Conservation (phyloP, 495 filamentous ascomycete genomes). For the Trichoderma asperelloides region DNA sequence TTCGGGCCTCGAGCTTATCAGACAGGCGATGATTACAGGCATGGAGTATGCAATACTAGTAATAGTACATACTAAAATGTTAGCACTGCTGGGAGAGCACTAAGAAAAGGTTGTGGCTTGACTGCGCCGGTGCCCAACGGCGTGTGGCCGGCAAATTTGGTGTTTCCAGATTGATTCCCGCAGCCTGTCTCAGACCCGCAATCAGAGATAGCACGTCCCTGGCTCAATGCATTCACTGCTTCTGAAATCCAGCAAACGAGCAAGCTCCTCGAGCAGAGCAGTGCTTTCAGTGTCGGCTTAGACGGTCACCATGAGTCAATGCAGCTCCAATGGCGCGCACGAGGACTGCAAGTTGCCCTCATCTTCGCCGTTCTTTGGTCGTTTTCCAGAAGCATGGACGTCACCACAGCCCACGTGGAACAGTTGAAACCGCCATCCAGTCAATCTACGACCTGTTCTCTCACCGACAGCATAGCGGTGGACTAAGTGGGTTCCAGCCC, state of each 20-base stretch:
- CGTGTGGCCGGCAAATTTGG: neutral
- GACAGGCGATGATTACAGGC: neutral
- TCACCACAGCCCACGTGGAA: neutral
- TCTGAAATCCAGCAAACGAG: neutral
- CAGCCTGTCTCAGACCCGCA: neutral
- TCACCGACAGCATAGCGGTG: neutral
- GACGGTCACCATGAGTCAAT: neutral
- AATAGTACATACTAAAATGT: neutral
- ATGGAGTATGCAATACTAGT: too few species aligned
- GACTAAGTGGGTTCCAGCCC: neutral
- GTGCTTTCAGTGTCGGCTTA: too few species aligned
- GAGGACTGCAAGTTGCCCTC: neutral
- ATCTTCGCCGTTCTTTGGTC: neutral
- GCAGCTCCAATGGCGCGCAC: neutral
- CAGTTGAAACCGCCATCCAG: neutral
- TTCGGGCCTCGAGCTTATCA: neutral
- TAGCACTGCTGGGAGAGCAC: neutral
- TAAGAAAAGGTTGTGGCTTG: neutral
- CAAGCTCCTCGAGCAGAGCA: neutral
- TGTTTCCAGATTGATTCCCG: neutral
- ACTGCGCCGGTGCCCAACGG: neutral
- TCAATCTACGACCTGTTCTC: neutral
- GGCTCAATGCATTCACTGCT: neutral
- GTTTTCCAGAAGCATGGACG: slow-evolving; percentile 3
- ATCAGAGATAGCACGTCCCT: neutral